Conservation (phyloP, 208 protist genomes). For the Crithidia acanthocephali region DNA sequence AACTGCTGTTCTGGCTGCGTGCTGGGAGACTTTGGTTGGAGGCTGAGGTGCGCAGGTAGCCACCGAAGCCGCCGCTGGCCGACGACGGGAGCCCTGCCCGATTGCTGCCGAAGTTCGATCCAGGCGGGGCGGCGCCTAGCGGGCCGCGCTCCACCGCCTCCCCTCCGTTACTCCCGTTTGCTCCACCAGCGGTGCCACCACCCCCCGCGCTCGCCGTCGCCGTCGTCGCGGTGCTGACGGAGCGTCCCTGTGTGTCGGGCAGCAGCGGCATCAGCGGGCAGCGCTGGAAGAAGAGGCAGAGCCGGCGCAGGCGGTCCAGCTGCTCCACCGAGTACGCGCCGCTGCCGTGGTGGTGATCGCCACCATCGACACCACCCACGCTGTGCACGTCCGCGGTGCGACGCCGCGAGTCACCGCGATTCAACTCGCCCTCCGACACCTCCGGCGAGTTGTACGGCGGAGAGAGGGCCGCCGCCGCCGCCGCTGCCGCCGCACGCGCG, state of each 20-base stretch:
- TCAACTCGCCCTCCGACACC: not conserved
- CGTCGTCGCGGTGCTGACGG: slow-evolving; percentile 11
- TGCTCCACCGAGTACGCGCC: not conserved
- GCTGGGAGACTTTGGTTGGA: slow-evolving; percentile 20
- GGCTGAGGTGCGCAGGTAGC: slow-evolving; percentile 7
- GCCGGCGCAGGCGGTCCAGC: slow-evolving; percentile 16
- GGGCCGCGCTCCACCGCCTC: slow-evolving; percentile 1
- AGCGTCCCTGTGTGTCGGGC: slow-evolving; percentile 10
- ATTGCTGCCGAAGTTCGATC: not conserved
- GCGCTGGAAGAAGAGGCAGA: slow-evolving; percentile 26
- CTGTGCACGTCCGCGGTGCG: too few species aligned
- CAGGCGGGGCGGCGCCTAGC: not conserved
- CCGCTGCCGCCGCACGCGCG: too few species aligned
- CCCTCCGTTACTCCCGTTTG: not conserved
- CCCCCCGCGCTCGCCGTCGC: not conserved
- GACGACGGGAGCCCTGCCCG: not conserved
- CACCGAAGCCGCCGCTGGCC: slow-evolving; percentile 3
- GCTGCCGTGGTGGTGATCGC: not conserved
- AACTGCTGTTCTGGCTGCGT: slow-evolving; percentile 27
- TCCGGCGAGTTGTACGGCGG: not conserved
- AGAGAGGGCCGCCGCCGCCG: not conserved
- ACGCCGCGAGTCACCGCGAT: not conserved
- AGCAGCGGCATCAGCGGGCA: slow-evolving; percentile 31
- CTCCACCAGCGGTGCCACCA: not conserved
- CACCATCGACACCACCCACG: not conserved